Evolutionary conservation across 352 stramenopile species (phyloP), one percentile per base, ranked within the genome.

Genomic region (Phytophthora podocarpi): DNA sequence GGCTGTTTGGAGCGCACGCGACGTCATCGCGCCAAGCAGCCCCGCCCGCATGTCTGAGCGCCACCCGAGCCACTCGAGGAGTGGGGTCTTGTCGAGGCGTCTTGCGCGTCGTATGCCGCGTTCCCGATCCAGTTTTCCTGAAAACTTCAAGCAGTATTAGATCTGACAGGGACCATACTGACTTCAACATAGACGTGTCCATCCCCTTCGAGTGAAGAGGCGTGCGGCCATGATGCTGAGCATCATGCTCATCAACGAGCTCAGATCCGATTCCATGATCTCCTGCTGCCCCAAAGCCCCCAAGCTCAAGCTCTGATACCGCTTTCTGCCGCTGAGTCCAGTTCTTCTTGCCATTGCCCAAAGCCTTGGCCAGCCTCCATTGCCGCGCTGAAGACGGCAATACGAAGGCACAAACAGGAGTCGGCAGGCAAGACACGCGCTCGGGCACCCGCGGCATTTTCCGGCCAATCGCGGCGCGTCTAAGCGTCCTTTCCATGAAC

Each of bases 141-240:
- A n/a, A n/a, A 79, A 81, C 75, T 84, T 84, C 72, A 81, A 81
- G 34, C 45, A 58, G 55, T 69, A 85, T 81, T 27, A 69, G 55
- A 13, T 85, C 53, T 76, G 45, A 47, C 37, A 77, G 73, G 73
- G 64, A 37, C 16, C 48, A 20, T 42, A 20, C 37, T 56, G 49
- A 55, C 70, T 82, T 82, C 73, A 82, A 81, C 69, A 72, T 61
- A 53, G 41, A 52, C 36, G 41, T 27, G 36, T 28, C 46, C 45
- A 55, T 49, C 50, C 30, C 26, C 40, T n/a, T n/a, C 15, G 16
- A 53, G 43, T 59, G 69, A 76, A 72, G 64, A 60, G 72, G 61
- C 64, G 72, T 68, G 48, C 47, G 55, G 36, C 46, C n/a, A n/a
- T n/a, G 39, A 61, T 66, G 48, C 35, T 62, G 26, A 24, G n/a